These are phyloP conservation scores for Syncephalastrum monosporum DNA, from an alignment of 371 early-diverging fungal species.

Conservation along the genomic window DNA sequence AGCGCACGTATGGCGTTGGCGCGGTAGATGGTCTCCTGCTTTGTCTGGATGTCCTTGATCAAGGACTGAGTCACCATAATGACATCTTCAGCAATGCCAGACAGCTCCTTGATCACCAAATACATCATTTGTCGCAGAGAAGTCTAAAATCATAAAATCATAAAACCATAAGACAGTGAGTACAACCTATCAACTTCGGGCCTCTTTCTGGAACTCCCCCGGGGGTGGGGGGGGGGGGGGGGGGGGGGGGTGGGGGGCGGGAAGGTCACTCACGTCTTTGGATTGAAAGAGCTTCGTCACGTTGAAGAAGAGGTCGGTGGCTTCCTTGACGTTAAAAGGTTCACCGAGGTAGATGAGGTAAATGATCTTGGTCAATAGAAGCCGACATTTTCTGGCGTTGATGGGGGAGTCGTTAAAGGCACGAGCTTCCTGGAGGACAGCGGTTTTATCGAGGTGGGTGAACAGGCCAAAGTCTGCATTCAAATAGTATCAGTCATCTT, in stretches of 20 bases:
- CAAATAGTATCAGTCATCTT: neutral
- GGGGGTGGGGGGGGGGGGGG: too few species aligned
- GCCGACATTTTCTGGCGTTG: slow-evolving; percentile 90
- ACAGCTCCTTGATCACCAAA: slow-evolving; percentile 94
- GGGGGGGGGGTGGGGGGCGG: too few species aligned
- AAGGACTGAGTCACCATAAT: slow-evolving; percentile 96
- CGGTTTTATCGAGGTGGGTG: slow-evolving; percentile 85
- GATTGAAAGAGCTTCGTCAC: slow-evolving; percentile 97
- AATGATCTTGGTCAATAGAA: slow-evolving; percentile 90
- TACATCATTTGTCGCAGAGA: slow-evolving; percentile 95
- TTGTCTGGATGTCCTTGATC: slow-evolving; percentile 96
- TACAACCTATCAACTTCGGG: neutral
- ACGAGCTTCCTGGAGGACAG: slow-evolving; percentile 95
- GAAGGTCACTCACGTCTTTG: slow-evolving; percentile 81
- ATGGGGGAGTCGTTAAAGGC: slow-evolving; percentile 97
- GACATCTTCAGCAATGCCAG: slow-evolving; percentile 91
- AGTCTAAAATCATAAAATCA: slow-evolving; percentile 51
- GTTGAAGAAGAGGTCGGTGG: slow-evolving; percentile 96
- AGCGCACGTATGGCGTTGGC: slow-evolving; percentile 96
- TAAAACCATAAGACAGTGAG: neutral
- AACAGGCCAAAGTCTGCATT: slow-evolving; percentile 51
- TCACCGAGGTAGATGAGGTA: slow-evolving; percentile 91
- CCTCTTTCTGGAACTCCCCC: neutral
- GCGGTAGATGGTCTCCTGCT: slow-evolving; percentile 85
- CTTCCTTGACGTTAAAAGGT: slow-evolving; percentile 86